phyloP scores from a whole-genome alignment of 139 green algal genomes.

The Tetradesmus lagerheimii region DNA sequence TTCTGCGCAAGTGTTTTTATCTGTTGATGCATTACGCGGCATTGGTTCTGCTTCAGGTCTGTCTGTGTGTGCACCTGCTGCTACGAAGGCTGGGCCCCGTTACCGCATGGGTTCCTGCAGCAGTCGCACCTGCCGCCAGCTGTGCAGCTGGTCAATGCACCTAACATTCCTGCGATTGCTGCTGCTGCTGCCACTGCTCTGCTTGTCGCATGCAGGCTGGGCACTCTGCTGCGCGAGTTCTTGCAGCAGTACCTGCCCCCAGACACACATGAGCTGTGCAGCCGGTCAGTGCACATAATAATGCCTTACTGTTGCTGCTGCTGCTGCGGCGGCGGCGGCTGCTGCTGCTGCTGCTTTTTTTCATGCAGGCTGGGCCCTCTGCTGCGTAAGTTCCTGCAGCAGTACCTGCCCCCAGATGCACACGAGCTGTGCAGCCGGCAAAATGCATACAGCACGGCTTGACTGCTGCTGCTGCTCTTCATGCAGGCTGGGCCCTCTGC shows the following conservation, averaged over 20 bases:
- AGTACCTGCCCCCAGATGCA: conserved; percentile 55
- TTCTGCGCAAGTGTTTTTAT: too few species aligned
- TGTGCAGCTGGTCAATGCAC: background rate
- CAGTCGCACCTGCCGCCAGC: background rate
- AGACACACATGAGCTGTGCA: conserved; percentile 61
- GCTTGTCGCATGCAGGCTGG: conserved; percentile 17
- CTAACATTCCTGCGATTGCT: background rate
- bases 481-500: conserved; percentile 46
- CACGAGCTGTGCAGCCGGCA: too few species aligned
- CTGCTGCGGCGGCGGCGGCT: too few species aligned
- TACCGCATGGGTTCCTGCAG: conserved; percentile 22
- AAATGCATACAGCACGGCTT: background rate
- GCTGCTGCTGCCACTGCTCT: background rate
- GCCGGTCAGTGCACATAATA: too few species aligned
- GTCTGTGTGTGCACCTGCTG: background rate
- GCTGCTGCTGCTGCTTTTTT: background rate
- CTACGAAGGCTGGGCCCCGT: conserved; percentile 43
- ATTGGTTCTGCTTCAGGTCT: background rate
- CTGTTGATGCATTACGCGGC: too few species aligned
- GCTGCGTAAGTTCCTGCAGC: conserved; percentile 58
- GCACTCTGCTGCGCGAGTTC: conserved; percentile 54
- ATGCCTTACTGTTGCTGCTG: too few species aligned
- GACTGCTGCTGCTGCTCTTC: background rate
- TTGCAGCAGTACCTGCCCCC: conserved; percentile 58
- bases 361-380: conserved; percentile 50